Percentiles rank a stretch among this genome's conserved stretches.
Evolutionary conservation across 306 rosid genomes (phyloP).

Genomic region (Argentina anserina): DNA sequence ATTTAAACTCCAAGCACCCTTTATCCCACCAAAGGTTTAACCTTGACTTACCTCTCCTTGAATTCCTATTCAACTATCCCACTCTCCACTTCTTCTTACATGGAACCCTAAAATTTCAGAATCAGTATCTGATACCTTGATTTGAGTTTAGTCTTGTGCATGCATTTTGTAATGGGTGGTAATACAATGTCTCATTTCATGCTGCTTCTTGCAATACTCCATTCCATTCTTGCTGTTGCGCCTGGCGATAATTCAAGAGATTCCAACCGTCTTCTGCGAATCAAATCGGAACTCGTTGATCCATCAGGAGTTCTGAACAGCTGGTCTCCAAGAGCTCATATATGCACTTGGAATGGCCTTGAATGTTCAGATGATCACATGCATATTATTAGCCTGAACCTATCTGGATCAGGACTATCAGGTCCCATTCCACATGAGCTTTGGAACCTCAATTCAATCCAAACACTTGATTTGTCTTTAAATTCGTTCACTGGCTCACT

Average conservation of each 20-base stretch:
- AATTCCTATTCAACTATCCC: constrained; percentile 18
- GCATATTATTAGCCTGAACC: constrained; percentile 52
- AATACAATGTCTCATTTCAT: constrained; percentile 38
- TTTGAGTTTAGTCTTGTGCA: constrained; percentile 28
- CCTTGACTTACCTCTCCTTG: constrained; percentile 20
- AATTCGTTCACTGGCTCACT: constrained; percentile 66
- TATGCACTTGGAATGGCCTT: constrained; percentile 75
- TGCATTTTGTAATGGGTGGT: constrained; percentile 37
- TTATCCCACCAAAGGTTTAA: constrained; percentile 31
- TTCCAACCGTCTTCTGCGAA: constrained; percentile 57
- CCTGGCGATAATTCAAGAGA: constrained; percentile 41
- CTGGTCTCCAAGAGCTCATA: constrained; percentile 61
- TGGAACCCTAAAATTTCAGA: constrained; percentile 30
- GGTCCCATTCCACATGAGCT: constrained; percentile 61
- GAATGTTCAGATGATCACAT: constrained; percentile 52
- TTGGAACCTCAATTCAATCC: constrained; percentile 48
- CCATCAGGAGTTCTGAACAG: constrained; percentile 52
- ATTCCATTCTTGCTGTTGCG: constrained; percentile 35
- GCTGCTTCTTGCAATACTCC: constrained; percentile 39
- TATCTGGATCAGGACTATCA: constrained; percentile 67
- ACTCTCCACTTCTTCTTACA: constrained; percentile 8
- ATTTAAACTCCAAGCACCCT: constrained; percentile 39
- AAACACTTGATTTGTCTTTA: constrained; percentile 76
- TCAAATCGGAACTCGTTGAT: constrained; percentile 64
- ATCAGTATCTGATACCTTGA: constrained; percentile 30